Conservation (phyloP, 2,329 filamentous ascomycete species). For the Onygenales sp. region DNA sequence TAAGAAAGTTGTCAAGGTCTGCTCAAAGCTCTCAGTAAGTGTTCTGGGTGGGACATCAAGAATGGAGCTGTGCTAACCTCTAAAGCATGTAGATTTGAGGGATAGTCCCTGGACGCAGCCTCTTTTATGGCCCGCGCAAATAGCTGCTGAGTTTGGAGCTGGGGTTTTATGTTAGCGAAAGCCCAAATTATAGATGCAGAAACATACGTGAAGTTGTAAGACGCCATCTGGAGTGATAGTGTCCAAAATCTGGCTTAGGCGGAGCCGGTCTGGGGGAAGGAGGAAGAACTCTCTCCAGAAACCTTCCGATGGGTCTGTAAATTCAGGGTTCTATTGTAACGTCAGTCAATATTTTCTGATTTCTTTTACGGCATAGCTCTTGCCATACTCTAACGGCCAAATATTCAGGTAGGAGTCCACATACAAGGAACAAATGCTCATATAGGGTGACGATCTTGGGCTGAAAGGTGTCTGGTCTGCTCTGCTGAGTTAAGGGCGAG, state of each 20-base stretch:
- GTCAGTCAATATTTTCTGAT: constrained; percentile 4
- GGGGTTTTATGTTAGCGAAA: neutral
- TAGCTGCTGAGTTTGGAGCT: constrained; percentile 64
- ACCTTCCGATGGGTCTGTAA: constrained; percentile 66
- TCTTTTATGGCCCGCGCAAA: constrained; percentile 64
- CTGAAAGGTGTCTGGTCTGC: constrained; percentile 79
- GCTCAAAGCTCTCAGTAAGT: constrained; percentile 27
- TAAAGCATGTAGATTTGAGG: constrained; percentile 67
- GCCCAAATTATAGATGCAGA: neutral
- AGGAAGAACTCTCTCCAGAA: constrained; percentile 98
- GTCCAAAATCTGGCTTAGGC: constrained; percentile 60
- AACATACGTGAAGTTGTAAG: constrained; percentile 57
- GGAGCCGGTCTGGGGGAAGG: constrained; percentile 64
- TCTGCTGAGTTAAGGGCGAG: constrained; percentile 88
- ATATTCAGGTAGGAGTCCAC: constrained; percentile 1
- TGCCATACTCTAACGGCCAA: no score
- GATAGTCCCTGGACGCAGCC: constrained; percentile 51
- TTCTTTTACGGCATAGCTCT: neutral
- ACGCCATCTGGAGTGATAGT: constrained; percentile 65
- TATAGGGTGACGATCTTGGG: constrained; percentile 92
- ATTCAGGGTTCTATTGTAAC: constrained; percentile 50
- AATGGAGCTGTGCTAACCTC: constrained; percentile 49
- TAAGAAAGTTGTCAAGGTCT: constrained; percentile 88
- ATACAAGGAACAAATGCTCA: constrained; percentile 62
- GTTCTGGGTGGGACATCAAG: neutral